These are phyloP conservation scores for Eurotiales sp. DNA, from an alignment of 2,329 filamentous ascomycete species.

Conservation along the genomic window DNA sequence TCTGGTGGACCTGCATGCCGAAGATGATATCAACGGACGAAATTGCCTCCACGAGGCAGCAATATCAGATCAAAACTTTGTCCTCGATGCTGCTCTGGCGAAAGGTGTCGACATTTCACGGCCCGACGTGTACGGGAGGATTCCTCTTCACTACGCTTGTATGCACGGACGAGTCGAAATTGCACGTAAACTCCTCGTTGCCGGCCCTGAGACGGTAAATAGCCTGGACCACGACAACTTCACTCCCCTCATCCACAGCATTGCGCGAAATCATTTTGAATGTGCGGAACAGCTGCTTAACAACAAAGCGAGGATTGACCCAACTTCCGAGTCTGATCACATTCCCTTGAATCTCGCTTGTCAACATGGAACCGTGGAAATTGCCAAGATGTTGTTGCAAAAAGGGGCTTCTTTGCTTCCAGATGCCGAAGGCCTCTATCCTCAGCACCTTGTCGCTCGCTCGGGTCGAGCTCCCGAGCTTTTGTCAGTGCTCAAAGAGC, in stretches of 20 bases:
- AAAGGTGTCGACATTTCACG: conserved; percentile 72
- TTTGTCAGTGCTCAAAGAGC: conserved; percentile 73
- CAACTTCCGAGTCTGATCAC: conserved; percentile 80
- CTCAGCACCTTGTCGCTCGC: conserved; percentile 92
- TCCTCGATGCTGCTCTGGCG: conserved; percentile 71
- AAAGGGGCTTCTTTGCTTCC: conserved; percentile 79
- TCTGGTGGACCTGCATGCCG: conserved; percentile 83
- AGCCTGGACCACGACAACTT: conserved; percentile 95
- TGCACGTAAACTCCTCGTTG: conserved; percentile 68
- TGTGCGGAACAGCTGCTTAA: conserved; percentile 76
- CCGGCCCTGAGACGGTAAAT: conserved; percentile 72
- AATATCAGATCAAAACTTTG: conserved; percentile 80
- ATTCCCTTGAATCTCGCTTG: conserved; percentile 93
- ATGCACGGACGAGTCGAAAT: conserved; percentile 88
- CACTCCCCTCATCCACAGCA: conserved; percentile 90
- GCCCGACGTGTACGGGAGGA: conserved; percentile 88
- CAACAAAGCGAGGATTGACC: conserved; percentile 79
- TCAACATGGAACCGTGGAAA: conserved; percentile 81
- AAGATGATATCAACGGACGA: conserved; percentile 95
- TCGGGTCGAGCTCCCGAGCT: conserved; percentile 79
- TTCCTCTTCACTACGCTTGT: conserved; percentile 92
- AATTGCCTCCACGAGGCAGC: conserved; percentile 97
- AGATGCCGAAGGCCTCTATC: conserved; percentile 92
- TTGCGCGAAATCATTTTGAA: conserved; percentile 77
- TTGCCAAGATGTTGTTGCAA: conserved; percentile 79